Percentiles rank a stretch among this genome's conserved stretches.
Evolutionary conservation across 495 filamentous ascomycete genomes (phyloP).

Genomic region (Aspergillus hancockii): DNA sequence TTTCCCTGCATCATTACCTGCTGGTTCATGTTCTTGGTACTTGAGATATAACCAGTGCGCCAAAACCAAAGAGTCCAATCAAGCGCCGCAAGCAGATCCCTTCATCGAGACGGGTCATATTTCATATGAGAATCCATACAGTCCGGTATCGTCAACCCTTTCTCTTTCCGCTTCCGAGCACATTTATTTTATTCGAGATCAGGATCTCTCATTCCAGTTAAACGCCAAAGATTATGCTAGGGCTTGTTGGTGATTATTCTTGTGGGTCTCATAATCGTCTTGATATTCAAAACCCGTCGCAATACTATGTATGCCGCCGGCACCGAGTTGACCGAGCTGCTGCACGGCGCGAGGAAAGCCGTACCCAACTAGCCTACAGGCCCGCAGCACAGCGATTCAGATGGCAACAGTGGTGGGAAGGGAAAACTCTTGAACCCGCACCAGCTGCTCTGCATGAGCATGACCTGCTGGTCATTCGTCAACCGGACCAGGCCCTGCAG

Average conservation of each 20-base stretch:
- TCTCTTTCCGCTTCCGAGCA: not conserved
- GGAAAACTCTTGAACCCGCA: slow-evolving; percentile 15
- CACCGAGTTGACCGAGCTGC: slow-evolving; percentile 38
- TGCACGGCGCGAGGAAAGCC: slow-evolving; percentile 40
- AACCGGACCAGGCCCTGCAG: slow-evolving; percentile 1
- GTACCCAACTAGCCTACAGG: slow-evolving; percentile 37
- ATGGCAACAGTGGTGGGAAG: slow-evolving; percentile 36
- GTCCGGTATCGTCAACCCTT: not conserved
- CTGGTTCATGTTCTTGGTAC: slow-evolving; percentile 4
- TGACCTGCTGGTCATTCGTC: slow-evolving; percentile 13
- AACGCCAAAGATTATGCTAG: slow-evolving; percentile 13
- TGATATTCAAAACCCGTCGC: slow-evolving; percentile 30
- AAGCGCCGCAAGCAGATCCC: not conserved
- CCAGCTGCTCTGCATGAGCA: slow-evolving; percentile 5
- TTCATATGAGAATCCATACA: not conserved
- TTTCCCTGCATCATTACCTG: slow-evolving; percentile 12
- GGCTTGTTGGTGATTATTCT: slow-evolving; percentile 25
- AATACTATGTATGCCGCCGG: slow-evolving; percentile 25
- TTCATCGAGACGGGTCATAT: not conserved
- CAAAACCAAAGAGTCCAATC: not conserved
- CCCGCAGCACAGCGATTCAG: slow-evolving; percentile 41
- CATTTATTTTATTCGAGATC: not conserved
- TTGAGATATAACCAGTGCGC: not conserved
- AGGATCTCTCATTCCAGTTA: not conserved
- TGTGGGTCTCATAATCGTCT: slow-evolving; percentile 29